Percentiles rank a stretch among this genome's conserved stretches.
Conservation (phyloP, 169 alveolate genomes). For the Pseudocohnilembus persalinus region DNA sequence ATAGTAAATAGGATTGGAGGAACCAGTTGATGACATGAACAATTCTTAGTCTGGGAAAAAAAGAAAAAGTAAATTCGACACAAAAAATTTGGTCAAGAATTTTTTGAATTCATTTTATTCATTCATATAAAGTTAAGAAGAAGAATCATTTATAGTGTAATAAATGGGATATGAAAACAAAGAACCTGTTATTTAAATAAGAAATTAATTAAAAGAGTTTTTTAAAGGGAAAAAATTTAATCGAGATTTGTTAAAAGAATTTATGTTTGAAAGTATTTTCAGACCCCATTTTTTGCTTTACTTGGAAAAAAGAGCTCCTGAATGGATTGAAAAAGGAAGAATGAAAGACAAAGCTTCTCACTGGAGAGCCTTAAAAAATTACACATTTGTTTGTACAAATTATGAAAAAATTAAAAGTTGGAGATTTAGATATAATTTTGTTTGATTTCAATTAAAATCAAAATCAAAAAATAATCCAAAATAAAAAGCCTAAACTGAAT, state of each 20-base stretch:
- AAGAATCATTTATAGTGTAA: slow-evolving; percentile 5
- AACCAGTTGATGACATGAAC: not conserved
- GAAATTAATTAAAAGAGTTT: slow-evolving; percentile 7
- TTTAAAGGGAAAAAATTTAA: slow-evolving; percentile 31
- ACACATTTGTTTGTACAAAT: slow-evolving; percentile 21
- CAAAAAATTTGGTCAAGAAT: slow-evolving; percentile 19
- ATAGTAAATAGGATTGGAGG: not conserved
- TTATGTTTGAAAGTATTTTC: slow-evolving; percentile 16
- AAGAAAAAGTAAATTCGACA: slow-evolving; percentile 22
- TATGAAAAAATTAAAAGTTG: slow-evolving; percentile 23
- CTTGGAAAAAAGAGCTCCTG: slow-evolving; percentile 13
- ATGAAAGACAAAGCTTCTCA: slow-evolving; percentile 30
- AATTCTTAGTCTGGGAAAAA: not conserved
- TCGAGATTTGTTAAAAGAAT: slow-evolving; percentile 21
- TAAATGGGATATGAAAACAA: not conserved
- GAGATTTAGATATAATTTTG: slow-evolving; percentile 33
- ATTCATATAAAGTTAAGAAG: slow-evolving; percentile 11
- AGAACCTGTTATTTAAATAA: not conserved
- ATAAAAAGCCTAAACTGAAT: no score
- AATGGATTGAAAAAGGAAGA: slow-evolving; percentile 27
- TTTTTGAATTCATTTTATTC: slow-evolving; percentile 20
- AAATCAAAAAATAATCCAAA: no score
- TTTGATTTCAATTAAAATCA: no score
- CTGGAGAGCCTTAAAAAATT: slow-evolving; percentile 20
- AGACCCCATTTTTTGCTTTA: slow-evolving; percentile 16